These are phyloP conservation scores for Trametes versicolor DNA, from an alignment of 1,284 basidiomycete species.

Conservation along the genomic window DNA sequence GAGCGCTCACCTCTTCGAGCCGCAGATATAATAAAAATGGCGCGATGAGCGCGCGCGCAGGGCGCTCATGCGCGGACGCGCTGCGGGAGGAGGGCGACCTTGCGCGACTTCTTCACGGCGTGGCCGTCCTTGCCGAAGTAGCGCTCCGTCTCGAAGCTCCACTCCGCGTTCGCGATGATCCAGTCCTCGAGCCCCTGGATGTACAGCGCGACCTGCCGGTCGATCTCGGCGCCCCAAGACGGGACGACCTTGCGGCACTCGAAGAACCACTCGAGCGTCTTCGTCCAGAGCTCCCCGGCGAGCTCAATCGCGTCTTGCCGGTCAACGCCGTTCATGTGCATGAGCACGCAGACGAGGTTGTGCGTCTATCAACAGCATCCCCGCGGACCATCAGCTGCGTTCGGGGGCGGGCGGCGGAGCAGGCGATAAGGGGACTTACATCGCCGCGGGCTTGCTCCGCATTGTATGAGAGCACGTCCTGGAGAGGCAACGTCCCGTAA, in stretches of 20 bases:
- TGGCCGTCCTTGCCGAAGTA: conserved; percentile 51
- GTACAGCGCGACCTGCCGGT: conserved; percentile 46
- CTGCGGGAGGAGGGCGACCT: conserved; percentile 35
- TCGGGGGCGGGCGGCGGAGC: not conserved
- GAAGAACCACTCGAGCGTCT: conserved; percentile 49
- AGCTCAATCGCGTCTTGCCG: conserved; percentile 92
- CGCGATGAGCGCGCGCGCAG: not conserved
- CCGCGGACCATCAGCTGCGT: conserved; percentile 14
- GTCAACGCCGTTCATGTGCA: conserved; percentile 51
- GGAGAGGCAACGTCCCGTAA: conserved; percentile 17
- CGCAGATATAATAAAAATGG: conserved; percentile 19
- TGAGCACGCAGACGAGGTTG: conserved; percentile 56
- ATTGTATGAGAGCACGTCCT: conserved; percentile 56
- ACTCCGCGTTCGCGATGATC: conserved; percentile 52
- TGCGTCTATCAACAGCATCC: conserved; percentile 37
- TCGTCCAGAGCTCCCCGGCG: conserved; percentile 93
- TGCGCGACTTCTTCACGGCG: conserved; percentile 43
- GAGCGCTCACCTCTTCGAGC: conserved; percentile 25
- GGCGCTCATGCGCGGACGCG: conserved; percentile 25
- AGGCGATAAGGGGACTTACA: conserved; percentile 39
- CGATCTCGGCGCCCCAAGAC: conserved; percentile 45
- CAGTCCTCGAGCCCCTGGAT: conserved; percentile 54
- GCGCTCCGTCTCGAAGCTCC: conserved; percentile 54
- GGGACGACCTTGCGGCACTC: conserved; percentile 42
- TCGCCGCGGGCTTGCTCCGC: conserved; percentile 55